Evolutionary conservation across 306 rosid species (phyloP).

Genomic region (Phaseolus lunatus): DNA sequence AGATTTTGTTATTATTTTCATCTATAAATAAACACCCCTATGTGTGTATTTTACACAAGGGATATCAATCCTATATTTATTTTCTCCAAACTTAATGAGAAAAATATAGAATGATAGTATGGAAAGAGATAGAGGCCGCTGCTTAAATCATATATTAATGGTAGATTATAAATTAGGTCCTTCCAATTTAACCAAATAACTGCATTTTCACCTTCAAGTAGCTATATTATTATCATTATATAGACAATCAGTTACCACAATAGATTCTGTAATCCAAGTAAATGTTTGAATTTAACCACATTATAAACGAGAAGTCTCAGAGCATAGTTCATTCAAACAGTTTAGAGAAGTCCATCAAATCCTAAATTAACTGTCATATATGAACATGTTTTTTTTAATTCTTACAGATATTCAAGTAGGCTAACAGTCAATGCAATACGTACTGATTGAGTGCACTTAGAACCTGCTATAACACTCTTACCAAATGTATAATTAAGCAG

Average conservation of each 20-base stretch:
- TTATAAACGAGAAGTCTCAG: constrained; percentile 1
- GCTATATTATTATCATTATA: constrained; percentile 2
- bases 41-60: too few relatives aligned
- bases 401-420: background rate
- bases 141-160: constrained; percentile 10
- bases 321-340: constrained; percentile 16
- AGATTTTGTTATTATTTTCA: too few relatives aligned
- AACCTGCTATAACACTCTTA: constrained; percentile 17
- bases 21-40: too few relatives aligned
- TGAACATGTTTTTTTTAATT: background rate
- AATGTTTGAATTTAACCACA: background rate
- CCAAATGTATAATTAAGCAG: constrained; percentile 9
- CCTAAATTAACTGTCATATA: constrained; percentile 8
- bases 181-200: constrained; percentile 36
- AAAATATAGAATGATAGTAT: constrained; percentile 29
- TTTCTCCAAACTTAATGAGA: constrained; percentile 27
- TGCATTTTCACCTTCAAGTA: constrained; percentile 20
- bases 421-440: background rate
- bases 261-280: constrained; percentile 15
- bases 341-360: constrained; percentile 25
- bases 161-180: constrained; percentile 32
- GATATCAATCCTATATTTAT: too few relatives aligned
- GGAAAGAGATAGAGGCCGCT: constrained; percentile 25
- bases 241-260: constrained; percentile 23
- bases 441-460: constrained; percentile 7